Base-by-base conservation (phyloP, 371 early-diverging fungal species). In the Apophysomyces variabilis region DNA sequence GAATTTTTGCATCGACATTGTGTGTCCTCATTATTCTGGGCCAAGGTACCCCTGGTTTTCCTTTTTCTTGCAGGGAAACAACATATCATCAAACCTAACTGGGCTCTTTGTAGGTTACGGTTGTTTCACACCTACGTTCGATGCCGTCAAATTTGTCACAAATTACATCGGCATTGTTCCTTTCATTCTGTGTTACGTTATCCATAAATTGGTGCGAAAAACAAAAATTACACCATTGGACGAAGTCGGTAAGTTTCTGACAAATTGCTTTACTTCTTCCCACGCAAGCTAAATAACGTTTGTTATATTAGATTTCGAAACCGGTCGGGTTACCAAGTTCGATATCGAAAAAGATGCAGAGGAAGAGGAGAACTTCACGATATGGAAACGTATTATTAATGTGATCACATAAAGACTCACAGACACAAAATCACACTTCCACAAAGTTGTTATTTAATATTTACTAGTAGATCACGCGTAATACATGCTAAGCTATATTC, bases 161-260 rank as follows among this genome's bases (percentile, higher is more conserved):
- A 69, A 65, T 12, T 83, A 83, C 32, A 76, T 80, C 50, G 85
- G 82, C 47, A 64, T 83, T 61, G 68, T 79, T 1, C 76, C 83
- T 16, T 75, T 80, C n/a, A 46, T 75, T 54, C 4, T 76, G 9
- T 81, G 84, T 61, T 87, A 82, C 60, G 18, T 80, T 9, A 68
- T 64, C 5, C 75, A 85, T 69, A 87, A 86, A 67, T 12, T 84
- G 3, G 61, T 85, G 43, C 74, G 70, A 58, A 74, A 77, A 56
- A 80, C 84, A 38, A 83, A 80, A 67, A 59, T 89, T 7, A 85
- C 90, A 5, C 87, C 87, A 0, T 64, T 89, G 37, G 38, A 70
- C 21, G 90, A 90, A 69, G 79, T 82, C 65, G 89, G 87, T 75
- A 69, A 8, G 32, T 16, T 41, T 39, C 13, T 26, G 39, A 13